Base-by-base conservation (phyloP, 164 flowering plant species). In the Macadamia integrifolia region DNA sequence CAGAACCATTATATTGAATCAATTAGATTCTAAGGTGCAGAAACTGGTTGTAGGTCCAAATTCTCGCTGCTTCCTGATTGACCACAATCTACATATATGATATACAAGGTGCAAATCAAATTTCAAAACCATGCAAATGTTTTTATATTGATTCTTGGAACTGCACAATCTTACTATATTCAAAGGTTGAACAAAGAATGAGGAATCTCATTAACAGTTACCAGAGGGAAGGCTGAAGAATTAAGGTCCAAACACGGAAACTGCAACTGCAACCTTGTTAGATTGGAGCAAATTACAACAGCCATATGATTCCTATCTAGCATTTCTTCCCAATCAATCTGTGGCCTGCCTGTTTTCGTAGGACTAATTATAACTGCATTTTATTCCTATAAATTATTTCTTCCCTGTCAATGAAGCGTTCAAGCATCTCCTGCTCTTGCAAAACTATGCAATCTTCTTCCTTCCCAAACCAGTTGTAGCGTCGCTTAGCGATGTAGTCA, bases 401-500 rank as follows among this genome's bases (percentile, higher is more conserved):
- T 49, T 91, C 90, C 69, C 86, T 80, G 64, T 93, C 98, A 44
- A 93, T 79, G 69, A 93, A 93, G 49, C 98, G 90, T 30, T 89
- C 87, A 0, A 91, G 92, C 82, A 93, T 66, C 70, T 89, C 92
- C 53, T 72, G 72, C 60, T 93, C 97, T 67, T 78, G 66, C 80
- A 89, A 52, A 71, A 91, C 90, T 44, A 91, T 72, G 83, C 97
- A 91, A 46, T 84, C 81, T 17, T 83, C 82, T 40, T 74, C 82
- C 74, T 89, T 91, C 18, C 97, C 97, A 65, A 87, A 93, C 92
- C 88, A 88, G 32, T 83, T 75, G 71, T 91, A 93, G 43, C 96
- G 93, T 15, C 75, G 58, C 70, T 80, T 86, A 71, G 98, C 95
- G 43, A 93, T 74, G 62, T 85, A 84, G 56, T 90, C 98, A 71